phyloP scores from a whole-genome alignment of 768 basidiomycete genomes.

The Tubosaeta sp. region DNA sequence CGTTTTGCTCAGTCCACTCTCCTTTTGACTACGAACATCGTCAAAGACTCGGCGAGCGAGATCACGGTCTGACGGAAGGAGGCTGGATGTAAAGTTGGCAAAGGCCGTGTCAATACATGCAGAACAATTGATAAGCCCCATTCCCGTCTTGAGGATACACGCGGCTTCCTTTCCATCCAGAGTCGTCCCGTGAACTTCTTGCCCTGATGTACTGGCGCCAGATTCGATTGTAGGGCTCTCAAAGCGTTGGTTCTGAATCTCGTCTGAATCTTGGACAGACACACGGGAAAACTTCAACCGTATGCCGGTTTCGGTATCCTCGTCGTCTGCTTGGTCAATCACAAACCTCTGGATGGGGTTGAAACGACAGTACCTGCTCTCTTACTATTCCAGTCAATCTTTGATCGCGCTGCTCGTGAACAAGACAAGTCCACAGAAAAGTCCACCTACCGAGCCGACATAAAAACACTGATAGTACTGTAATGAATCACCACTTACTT shows the following conservation, averaged over 20 bases:
- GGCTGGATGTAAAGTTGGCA: conserved; percentile 16
- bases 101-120: conserved; percentile 26
- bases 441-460: conserved; percentile 48
- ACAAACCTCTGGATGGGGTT: background rate
- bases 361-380: conserved; percentile 59
- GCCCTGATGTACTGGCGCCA: conserved; percentile 11
- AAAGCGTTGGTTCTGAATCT: conserved; percentile 5
- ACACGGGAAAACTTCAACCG: conserved; percentile 37
- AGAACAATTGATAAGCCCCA: conserved; percentile 30
- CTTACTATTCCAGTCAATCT: conserved; percentile 83
- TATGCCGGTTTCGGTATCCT: conserved; percentile 74
- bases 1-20: conserved; percentile 27
- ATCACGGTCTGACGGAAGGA: conserved; percentile 18
- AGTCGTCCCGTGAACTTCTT: conserved; percentile 41
- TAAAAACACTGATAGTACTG: background rate
- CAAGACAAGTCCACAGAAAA: conserved; percentile 66
- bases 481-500: conserved; percentile 39
- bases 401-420: conserved; percentile 49
- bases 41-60: conserved; percentile 17
- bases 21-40: conserved; percentile 9
- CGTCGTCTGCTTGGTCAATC: conserved; percentile 55
- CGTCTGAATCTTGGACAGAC: conserved; percentile 12
- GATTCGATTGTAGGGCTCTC: conserved; percentile 12
- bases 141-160: conserved; percentile 35
- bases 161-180: conserved; percentile 42